Percentiles rank a stretch among this genome's conserved stretches.
Evolutionary conservation across 2,329 filamentous ascomycete genomes (phyloP).

Genomic region (Rhynchosporium agropyri): DNA sequence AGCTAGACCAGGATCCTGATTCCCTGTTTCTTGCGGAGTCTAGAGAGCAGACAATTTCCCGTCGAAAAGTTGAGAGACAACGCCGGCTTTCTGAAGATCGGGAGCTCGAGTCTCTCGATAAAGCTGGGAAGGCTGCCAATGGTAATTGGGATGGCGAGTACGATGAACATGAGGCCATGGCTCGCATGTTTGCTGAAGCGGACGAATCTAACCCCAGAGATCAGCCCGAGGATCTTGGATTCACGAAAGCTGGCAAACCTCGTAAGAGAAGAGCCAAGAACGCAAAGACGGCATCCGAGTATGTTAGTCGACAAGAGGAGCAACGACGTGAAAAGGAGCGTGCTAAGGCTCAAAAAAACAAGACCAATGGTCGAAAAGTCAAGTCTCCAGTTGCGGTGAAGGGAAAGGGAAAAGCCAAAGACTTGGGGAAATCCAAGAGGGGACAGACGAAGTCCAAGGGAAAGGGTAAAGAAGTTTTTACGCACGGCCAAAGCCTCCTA

Average conservation of each 20-base stretch:
- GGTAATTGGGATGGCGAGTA: slow-evolving; percentile 5
- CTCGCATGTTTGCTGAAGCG: slow-evolving; percentile 28
- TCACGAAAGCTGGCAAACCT: slow-evolving; percentile 28
- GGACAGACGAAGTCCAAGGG: slow-evolving; percentile 5
- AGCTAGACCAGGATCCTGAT: slow-evolving; percentile 17
- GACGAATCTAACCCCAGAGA: neutral
- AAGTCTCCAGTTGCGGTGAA: slow-evolving; percentile 8
- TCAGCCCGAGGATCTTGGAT: slow-evolving; percentile 6
- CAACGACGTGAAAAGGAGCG: slow-evolving; percentile 30
- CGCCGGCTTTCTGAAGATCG: neutral
- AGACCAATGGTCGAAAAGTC: slow-evolving; percentile 6
- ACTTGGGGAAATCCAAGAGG: neutral
- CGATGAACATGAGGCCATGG: neutral
- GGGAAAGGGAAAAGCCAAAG: slow-evolving; percentile 13
- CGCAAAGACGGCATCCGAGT: slow-evolving; percentile 32
- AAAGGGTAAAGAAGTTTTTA: slow-evolving; percentile 17
- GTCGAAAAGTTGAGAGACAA: neutral
- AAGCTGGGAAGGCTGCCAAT: neutral
- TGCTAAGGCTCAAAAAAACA: slow-evolving; percentile 32
- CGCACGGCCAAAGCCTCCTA: slow-evolving; percentile 21
- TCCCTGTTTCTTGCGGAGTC: slow-evolving; percentile 30
- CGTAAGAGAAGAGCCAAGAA: slow-evolving; percentile 31
- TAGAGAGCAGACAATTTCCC: neutral
- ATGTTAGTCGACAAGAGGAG: slow-evolving; percentile 19
- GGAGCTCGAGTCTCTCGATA: neutral